A percentile compares a stretch with the other conserved stretches of the same genome.
phyloP scores from a whole-genome alignment of 371 early-diverging fungal species.

The Mucor lusitanicus region DNA sequence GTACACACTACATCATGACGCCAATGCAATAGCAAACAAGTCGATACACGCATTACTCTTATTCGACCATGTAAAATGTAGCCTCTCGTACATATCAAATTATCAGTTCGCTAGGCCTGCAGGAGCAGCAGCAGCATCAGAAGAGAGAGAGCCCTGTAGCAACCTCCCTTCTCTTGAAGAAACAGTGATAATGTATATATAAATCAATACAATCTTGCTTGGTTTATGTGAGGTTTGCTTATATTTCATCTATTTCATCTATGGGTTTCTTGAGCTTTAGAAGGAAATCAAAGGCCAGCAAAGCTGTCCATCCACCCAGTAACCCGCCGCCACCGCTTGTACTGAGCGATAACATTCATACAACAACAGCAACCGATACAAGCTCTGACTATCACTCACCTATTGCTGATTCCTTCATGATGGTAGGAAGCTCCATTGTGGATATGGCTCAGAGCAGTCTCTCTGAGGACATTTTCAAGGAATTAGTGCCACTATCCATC shows the following conservation, averaged over 20 bases:
- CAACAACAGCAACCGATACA: neutral
- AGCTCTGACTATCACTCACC: neutral
- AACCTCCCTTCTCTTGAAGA: neutral
- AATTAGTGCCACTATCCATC: neutral
- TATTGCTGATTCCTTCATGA: conserved; percentile 4
- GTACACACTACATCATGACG: neutral
- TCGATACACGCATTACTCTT: neutral
- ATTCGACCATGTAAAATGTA: neutral
- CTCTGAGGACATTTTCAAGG: conserved; percentile 15
- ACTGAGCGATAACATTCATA: neutral
- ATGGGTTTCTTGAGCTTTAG: conserved; percentile 16
- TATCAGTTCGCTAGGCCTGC: neutral
- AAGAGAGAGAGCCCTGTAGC: neutral
- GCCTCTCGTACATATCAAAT: neutral
- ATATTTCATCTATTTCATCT: neutral
- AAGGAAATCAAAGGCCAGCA: neutral
- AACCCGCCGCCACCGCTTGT: neutral
- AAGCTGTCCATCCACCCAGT: neutral
- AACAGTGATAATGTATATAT: neutral
- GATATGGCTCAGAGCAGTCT: conserved; percentile 11
- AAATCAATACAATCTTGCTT: neutral
- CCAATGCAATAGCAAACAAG: neutral
- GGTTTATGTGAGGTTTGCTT: neutral
- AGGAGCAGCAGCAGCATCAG: neutral
- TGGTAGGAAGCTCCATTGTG: neutral